Base-by-base conservation (phyloP, 163 green algal species). In the Chlorella variabilis region DNA sequence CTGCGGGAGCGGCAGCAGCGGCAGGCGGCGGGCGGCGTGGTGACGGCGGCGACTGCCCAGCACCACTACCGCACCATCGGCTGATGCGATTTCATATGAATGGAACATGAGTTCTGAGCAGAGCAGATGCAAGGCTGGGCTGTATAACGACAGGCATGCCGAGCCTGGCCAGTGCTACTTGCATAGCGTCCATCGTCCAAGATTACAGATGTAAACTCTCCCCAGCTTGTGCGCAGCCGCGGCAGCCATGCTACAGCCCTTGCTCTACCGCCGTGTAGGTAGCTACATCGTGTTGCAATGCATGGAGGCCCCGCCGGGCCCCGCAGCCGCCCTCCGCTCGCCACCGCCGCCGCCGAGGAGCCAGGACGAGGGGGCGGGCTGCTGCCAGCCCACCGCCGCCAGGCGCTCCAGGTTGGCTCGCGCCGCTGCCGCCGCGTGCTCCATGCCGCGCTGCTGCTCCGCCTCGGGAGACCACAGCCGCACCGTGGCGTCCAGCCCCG, bases 381-480 rank as follows among this genome's bases (percentile, higher is more conserved):
- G 34, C 54, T 56, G 38, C 54, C 59, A 51, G 38, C 73, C 56
- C 1, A 15, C 36, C n/a, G 45, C 73, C 4, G 54, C 73, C 73
- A 80, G 38, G 0, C 8, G 51, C 20, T 58, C 34, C 27, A 80
- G 73, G 75, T 81, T 81, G 59, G 75, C 39, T 29, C 38, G 17
- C 38, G 62, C 75, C 29, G 59, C 75, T 6, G 75, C 75, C 1
- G 75, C 41, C 11, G 59, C 58, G 5, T 34, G 23, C 58, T 61
- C 20, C 39, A 48, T n/a, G 51, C 45, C 27, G 34, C 42, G 20
- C 20, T 59, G 48, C 3, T 56, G 65, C 34, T 49, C 77, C n/a
- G 61, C 82, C 36, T 86, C 65, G 25, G 81, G 81, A 0, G 75
- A 80, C 81, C 81, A 79, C 7, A 86, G 25, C 4, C 48, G 58